These are phyloP conservation scores for Diatrype stigma DNA, from an alignment of 2,329 filamentous ascomycete species.

Conservation along the genomic window DNA sequence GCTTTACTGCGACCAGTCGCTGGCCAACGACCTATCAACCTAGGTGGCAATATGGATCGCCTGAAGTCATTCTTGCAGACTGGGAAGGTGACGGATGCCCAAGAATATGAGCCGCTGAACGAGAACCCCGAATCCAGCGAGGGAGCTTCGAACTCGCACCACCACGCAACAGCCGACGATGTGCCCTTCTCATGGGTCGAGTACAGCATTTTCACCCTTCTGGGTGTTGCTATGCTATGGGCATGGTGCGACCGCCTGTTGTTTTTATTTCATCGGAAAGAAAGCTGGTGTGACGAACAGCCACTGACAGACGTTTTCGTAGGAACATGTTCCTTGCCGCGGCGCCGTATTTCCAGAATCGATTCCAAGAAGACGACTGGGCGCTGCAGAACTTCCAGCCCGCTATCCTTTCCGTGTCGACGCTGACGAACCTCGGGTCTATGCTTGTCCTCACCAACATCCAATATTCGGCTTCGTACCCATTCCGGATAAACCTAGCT, in stretches of 20 bases:
- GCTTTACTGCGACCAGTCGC: background rate
- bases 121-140: slow-evolving; percentile 19
- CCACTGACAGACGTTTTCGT: background rate
- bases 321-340: slow-evolving; percentile 98
- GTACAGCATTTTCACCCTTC: slow-evolving; percentile 77
- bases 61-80: slow-evolving; percentile 33
- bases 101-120: slow-evolving; percentile 32
- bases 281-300: background rate
- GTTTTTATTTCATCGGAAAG: too few relatives aligned
- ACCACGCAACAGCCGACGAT: slow-evolving; percentile 32
- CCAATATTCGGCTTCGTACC: slow-evolving; percentile 81
- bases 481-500: slow-evolving; percentile 75
- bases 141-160: slow-evolving; percentile 10
- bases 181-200: slow-evolving; percentile 76
- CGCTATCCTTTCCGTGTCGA: slow-evolving; percentile 81
- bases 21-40: background rate
- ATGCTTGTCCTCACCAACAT: slow-evolving; percentile 75
- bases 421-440: slow-evolving; percentile 71
- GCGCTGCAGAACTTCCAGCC: slow-evolving; percentile 83
- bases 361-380: slow-evolving; percentile 68
- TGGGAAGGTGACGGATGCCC: slow-evolving; percentile 18
- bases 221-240: slow-evolving; percentile 95
- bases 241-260: slow-evolving; percentile 64
- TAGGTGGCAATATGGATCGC: slow-evolving; percentile 36
- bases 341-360: slow-evolving; percentile 84